Evolutionary conservation across 2,329 filamentous ascomycete genomes (phyloP).

Genomic region (Anisogramma anomala): DNA sequence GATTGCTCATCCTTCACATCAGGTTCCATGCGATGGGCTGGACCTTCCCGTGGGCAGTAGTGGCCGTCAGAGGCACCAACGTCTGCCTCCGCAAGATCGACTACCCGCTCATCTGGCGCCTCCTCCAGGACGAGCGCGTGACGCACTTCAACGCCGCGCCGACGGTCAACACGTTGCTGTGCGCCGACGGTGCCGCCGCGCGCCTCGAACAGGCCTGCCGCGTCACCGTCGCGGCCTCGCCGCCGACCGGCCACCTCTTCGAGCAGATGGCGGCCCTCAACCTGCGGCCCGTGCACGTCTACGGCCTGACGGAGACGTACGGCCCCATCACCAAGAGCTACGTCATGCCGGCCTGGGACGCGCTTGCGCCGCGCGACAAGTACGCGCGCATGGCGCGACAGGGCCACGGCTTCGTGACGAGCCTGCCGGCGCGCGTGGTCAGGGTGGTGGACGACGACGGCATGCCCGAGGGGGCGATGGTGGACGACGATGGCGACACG

Average conservation of each 20-base stretch:
- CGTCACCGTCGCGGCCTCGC: conserved; percentile 87
- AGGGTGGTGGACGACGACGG: too few species aligned
- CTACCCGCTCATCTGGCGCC: conserved; percentile 81
- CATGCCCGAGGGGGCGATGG: conserved; percentile 53
- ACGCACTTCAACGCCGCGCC: conserved; percentile 95
- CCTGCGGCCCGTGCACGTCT: conserved; percentile 82
- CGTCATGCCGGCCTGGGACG: conserved; percentile 73
- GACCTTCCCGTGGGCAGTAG: conserved; percentile 91
- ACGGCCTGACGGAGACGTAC: conserved; percentile 81
- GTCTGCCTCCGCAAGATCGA: conserved; percentile 92
- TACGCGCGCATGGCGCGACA: conserved; percentile 88
- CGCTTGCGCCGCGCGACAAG: conserved; percentile 59
- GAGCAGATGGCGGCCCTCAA: conserved; percentile 79
- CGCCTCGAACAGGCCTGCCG: conserved; percentile 58
- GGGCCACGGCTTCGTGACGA: conserved; percentile 81
- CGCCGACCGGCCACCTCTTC: conserved; percentile 81
- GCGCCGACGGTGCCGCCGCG: conserved; percentile 64
- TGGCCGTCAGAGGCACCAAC: conserved; percentile 84
- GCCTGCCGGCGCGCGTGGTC: conserved; percentile 68
- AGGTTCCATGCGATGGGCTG: conserved; percentile 61
- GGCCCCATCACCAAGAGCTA: conserved; percentile 95
- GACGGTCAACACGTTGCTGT: conserved; percentile 90
- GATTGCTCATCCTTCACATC: too few species aligned
- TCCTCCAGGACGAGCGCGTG: conserved; percentile 75
- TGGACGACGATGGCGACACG: conserved; percentile 30